Conservation (phyloP, 306 rosid genomes). For the Lotus japonicus region DNA sequence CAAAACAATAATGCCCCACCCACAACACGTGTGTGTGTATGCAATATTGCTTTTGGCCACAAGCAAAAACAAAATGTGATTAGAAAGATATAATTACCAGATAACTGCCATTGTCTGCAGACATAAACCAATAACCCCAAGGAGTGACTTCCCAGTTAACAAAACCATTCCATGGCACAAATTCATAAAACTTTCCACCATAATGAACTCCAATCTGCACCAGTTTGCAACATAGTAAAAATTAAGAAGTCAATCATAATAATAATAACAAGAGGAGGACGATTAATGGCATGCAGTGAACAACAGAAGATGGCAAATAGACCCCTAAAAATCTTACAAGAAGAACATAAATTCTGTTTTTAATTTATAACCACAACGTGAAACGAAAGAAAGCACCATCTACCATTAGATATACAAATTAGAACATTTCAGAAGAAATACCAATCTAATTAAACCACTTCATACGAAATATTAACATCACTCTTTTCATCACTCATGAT, state of each 20-base stretch:
- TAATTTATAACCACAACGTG: neutral
- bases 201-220: conserved; percentile 78
- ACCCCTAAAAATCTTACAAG: neutral
- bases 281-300: neutral
- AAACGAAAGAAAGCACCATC: neutral
- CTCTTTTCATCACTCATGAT: too few relatives aligned
- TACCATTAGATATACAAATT: neutral
- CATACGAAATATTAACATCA: too few relatives aligned
- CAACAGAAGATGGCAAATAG: neutral
- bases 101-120: conserved; percentile 64
- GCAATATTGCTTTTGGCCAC: too few relatives aligned
- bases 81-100: too few relatives aligned
- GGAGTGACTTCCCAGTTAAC: conserved; percentile 77
- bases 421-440: neutral
- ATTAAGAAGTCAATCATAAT: neutral
- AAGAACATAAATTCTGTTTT: neutral
- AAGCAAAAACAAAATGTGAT: too few relatives aligned
- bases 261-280: neutral
- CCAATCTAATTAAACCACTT: neutral
- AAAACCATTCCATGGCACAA: conserved; percentile 88
- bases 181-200: conserved; percentile 77
- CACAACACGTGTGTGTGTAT: too few relatives aligned
- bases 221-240: conserved; percentile 25
- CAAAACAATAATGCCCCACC: too few relatives aligned
- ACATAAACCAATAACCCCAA: conserved; percentile 79